phyloP scores from a whole-genome alignment of 495 filamentous ascomycete species.

The Rhizodiscina lignyota region DNA sequence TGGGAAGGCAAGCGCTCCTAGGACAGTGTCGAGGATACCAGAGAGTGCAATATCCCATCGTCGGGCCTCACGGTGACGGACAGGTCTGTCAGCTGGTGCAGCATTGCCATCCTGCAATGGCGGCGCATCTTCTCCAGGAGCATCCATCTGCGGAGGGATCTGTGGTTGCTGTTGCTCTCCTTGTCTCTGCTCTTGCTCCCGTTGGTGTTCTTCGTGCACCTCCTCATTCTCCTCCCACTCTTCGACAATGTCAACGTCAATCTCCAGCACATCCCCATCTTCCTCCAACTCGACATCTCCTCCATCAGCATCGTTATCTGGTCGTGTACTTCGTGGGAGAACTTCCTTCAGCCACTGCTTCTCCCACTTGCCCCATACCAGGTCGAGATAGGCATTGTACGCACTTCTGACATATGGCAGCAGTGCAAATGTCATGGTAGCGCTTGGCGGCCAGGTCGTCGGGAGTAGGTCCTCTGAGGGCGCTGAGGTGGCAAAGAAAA shows the following conservation, averaged over 20 bases:
- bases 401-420: conserved; percentile 50
- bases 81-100: conserved; percentile 10
- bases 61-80: too few species aligned
- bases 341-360: conserved; percentile 49
- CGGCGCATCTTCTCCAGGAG: too few species aligned
- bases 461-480: conserved; percentile 17
- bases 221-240: conserved; percentile 17
- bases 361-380: conserved; percentile 44
- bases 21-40: conserved; percentile 36
- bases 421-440: conserved; percentile 48
- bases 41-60: too few species aligned
- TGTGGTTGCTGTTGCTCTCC: conserved; percentile 2
- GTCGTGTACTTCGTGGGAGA: too few species aligned
- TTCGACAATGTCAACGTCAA: conserved; percentile 18
- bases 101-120: too few species aligned
- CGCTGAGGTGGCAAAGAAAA: conserved; percentile 37
- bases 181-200: conserved; percentile 2
- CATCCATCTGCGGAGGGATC: too few species aligned
- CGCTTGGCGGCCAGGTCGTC: conserved; percentile 53
- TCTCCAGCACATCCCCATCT: conserved; percentile 21
- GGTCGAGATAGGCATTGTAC: conserved; percentile 52
- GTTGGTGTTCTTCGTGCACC: conserved; percentile 12
- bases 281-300: conserved; percentile 29
- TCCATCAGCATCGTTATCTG: conserved; percentile 29
- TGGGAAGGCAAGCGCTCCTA: conserved; percentile 49